Evolutionary conservation across 805 yeast species (phyloP), one percentile per base, ranked within the genome.

Genomic region (Kodamaea restingae): DNA sequence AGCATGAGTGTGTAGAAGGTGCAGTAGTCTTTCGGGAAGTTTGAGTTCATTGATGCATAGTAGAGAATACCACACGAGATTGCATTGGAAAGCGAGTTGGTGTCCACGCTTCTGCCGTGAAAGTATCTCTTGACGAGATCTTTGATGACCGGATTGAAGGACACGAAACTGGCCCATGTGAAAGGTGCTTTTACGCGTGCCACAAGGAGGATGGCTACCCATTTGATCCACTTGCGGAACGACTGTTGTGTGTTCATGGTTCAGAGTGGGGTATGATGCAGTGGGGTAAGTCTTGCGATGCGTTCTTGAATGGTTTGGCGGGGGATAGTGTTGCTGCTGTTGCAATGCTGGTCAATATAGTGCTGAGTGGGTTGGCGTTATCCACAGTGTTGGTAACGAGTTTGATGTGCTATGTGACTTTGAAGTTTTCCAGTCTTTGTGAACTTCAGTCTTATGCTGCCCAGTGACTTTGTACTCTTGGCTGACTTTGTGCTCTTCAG

Each of bases 21-120:
- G 4, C 59, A 41, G 44, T 67, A 68, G 48, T 67, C 73, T 44
- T 61, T 61, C 11, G 73, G 69, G 15, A 68, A 18, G 21, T 10
- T 10, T 5, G 32, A 61, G 29, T 45, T 48, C 7, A 49, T 32
- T 1, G 60, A 42, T 2, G 70, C 72, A 4, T 35, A 25, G 34
- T 54, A 62, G 15, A 63, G 43, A 20, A 64, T 36, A 5, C 36
- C 21, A 27, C 55, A 48, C n/a, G 56, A 40, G n/a, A 50, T 34
- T 6, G 51, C 24, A 47, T 63, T 63, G 27, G 67, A 47, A 8
- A 49, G 17, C 39, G 32, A 17, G 32, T 18, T 30, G 14, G 21
- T n/a, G 12, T 30, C 32, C 7, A 20, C 22, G 22, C 8, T 20
- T 20, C 22, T 20, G 22, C 18, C 34, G 2, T 40, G 44, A 36